Evolutionary conservation across 2,329 filamentous ascomycete genomes (phyloP), one percentile per base, ranked within the genome.

Genomic region (Chrysosporium keratinophilum): DNA sequence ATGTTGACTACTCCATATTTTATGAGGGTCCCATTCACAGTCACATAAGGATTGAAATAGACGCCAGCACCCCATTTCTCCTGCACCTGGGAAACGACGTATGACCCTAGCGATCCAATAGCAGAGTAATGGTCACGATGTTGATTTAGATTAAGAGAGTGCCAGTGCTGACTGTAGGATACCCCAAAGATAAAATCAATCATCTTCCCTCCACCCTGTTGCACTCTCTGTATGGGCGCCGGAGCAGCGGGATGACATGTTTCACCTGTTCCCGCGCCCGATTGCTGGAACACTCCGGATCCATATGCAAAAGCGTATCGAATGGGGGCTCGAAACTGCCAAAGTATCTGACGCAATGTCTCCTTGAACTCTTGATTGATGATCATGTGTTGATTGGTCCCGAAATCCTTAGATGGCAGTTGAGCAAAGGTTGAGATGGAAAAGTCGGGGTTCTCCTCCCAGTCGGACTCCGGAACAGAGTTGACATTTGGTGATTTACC

Each of bases 121-220:
- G 80, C 83, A 1, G 91, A 97, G 72, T 98, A 98, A 70, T 98
- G 93, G 63, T 94, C 79, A 6, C 87, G 85, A 65, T 98, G 86
- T 15, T 60, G 47, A 41, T 56, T 50, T 62, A 98, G 76, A 64
- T 98, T 98, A 57, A 98, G 77, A 34, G 86, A 90, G 71, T 98
- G 93, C 88, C 91, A 98, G 71, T 98, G 93, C 66, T 98, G 87
- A 1, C 87, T 88, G 69, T 95, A 88, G 1, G 87, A 88, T 10
- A 97, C 91, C 23, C 91, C 93, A 67, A 98, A 93, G 61, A 98
- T 94, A 67, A 98, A 95, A 71, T 98, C 93, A 59, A 98, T 95
- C 84, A 97, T 95, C 74, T 96, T 96, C 11, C 88, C 88, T 0
- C 83, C 83, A 31, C 88, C 87, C 63, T 88, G 84, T 69, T 97